These are phyloP conservation scores for Durio zibethinus DNA, from an alignment of 345 rosid species.

Conservation along the genomic window DNA sequence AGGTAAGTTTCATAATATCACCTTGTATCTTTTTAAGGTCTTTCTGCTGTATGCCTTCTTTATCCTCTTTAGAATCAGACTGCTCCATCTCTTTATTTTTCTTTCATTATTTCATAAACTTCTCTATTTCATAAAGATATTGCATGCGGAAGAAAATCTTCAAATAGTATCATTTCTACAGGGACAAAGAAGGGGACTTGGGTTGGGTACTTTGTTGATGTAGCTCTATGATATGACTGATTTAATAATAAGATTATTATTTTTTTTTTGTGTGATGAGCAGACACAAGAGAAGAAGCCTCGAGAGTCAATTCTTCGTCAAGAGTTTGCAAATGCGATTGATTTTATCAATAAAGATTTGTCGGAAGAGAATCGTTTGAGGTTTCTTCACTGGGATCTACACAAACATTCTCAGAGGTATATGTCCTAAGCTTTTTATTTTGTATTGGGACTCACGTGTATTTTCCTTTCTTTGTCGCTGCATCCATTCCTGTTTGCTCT, in stretches of 20 bases:
- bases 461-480: neutral
- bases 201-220: neutral
- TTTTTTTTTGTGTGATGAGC: constrained; percentile 22
- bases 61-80: neutral
- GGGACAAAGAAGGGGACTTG: neutral
- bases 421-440: constrained; percentile 13
- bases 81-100: neutral
- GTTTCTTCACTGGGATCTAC: constrained; percentile 92
- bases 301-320: constrained; percentile 89
- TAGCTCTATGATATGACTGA: constrained; percentile 3
- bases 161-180: neutral
- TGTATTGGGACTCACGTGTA: neutral
- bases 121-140: constrained; percentile 7
- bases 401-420: constrained; percentile 82
- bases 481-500: neutral
- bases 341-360: constrained; percentile 77
- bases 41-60: neutral
- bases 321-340: constrained; percentile 97
- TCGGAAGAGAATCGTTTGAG: constrained; percentile 69
- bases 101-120: neutral
- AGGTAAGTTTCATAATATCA: constrained; percentile 45
- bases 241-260: neutral
- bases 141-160: constrained; percentile 6
- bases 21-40: constrained; percentile 2
- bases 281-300: constrained; percentile 76